Conservation (phyloP, 2,329 filamentous ascomycete species). For the Bipolaris victoriae region DNA sequence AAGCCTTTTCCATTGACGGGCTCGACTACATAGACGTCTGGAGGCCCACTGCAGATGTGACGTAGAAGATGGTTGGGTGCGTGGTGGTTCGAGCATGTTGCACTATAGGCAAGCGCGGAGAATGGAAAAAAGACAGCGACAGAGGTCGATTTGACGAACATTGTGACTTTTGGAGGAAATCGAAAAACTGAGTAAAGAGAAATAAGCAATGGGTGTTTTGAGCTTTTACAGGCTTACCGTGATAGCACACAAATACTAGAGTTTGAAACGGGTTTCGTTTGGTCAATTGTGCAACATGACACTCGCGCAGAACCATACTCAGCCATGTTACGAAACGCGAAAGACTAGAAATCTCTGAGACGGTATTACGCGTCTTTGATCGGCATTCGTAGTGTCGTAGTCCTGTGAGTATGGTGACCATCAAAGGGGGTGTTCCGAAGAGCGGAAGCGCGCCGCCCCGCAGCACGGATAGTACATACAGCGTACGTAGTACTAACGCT, state of each 20-base stretch:
- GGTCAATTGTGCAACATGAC: conserved; percentile 16
- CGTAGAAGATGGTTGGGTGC: conserved; percentile 25
- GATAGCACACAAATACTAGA: background rate
- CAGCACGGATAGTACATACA: background rate
- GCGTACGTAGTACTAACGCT: background rate
- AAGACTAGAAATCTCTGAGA: background rate
- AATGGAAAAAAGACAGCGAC: background rate
- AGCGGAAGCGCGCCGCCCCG: conserved; percentile 5
- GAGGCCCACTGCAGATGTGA: conserved; percentile 32
- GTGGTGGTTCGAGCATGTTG: conserved; percentile 19
- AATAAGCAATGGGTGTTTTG: background rate
- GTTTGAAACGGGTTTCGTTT: conserved; percentile 27
- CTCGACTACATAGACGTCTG: conserved; percentile 36
- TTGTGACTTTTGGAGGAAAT: background rate
- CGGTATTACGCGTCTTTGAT: background rate
- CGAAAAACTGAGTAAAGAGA: background rate
- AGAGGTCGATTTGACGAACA: background rate
- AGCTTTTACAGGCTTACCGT: background rate
- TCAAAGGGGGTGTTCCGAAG: background rate
- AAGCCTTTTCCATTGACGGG: conserved; percentile 51
- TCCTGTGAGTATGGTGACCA: background rate
- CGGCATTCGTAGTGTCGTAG: background rate
- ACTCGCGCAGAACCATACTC: conserved; percentile 7
- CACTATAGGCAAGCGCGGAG: conserved; percentile 7
- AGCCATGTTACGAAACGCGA: background rate